Conservation (phyloP, 2,329 filamentous ascomycete species). For the Fonsecaea monophora region DNA sequence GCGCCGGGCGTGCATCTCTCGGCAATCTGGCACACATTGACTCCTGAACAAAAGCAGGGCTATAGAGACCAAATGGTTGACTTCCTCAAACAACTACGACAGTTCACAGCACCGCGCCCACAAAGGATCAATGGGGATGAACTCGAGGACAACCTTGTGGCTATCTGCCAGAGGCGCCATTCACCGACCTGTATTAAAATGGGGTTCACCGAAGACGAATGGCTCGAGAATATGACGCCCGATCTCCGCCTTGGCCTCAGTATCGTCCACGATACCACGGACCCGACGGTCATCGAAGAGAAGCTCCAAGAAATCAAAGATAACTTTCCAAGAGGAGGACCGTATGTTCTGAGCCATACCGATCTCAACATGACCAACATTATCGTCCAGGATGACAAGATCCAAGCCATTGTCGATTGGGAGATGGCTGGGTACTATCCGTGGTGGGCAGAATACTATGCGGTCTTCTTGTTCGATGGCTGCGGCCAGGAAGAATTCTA, state of each 20-base stretch:
- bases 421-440: too few species aligned
- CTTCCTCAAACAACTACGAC: conserved; percentile 17
- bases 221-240: conserved; percentile 15
- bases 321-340: conserved; percentile 35
- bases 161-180: background rate
- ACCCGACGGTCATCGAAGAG: conserved; percentile 17
- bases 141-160: conserved; percentile 14
- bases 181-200: conserved; percentile 17
- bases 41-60: conserved; percentile 19
- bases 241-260: conserved; percentile 18
- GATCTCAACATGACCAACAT: too few species aligned
- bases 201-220: conserved; percentile 15
- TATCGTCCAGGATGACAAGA: too few species aligned
- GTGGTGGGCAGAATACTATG: too few species aligned
- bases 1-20: background rate
- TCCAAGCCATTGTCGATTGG: too few species aligned
- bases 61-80: conserved; percentile 21
- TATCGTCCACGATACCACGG: background rate
- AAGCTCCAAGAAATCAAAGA: conserved; percentile 22
- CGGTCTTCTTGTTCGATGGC: too few species aligned
- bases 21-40: conserved; percentile 1
- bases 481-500: too few species aligned
- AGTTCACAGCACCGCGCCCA: conserved; percentile 18
- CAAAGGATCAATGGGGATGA: conserved; percentile 6
- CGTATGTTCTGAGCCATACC: conserved; percentile 41